Conservation (phyloP, 768 basidiomycete species). For the Roridomyces roridus region DNA sequence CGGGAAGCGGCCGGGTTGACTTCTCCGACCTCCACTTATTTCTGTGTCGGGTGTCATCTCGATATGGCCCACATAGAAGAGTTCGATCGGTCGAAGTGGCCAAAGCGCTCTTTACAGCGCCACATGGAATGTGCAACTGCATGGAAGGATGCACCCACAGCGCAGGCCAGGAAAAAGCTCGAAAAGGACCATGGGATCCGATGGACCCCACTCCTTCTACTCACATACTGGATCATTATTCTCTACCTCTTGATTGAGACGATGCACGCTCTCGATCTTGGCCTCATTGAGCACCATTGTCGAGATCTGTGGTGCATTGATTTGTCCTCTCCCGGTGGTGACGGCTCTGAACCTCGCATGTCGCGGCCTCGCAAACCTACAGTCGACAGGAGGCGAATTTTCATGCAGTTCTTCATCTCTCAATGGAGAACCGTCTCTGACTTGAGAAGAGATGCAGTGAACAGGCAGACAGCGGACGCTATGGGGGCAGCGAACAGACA, state of each 20-base stretch:
- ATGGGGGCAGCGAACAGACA: no score
- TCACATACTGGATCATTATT: constrained; percentile 46
- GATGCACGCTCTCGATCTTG: constrained; percentile 48
- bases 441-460: no score
- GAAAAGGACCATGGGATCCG: constrained; percentile 31
- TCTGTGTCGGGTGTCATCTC: constrained; percentile 36
- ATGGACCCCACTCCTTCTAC: constrained; percentile 35
- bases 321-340: constrained; percentile 8
- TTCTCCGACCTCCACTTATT: constrained; percentile 19
- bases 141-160: constrained; percentile 28
- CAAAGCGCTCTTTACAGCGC: constrained; percentile 11
- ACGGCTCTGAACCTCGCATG: constrained; percentile 1
- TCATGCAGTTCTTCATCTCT: background rate
- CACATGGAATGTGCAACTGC: constrained; percentile 11
- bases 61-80: constrained; percentile 28
- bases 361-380: background rate
- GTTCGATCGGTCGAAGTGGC: constrained; percentile 33
- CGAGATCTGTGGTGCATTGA: constrained; percentile 30
- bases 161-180: constrained; percentile 18
- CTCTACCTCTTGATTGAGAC: constrained; percentile 39
- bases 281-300: constrained; percentile 40
- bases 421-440: background rate
- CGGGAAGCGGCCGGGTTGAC: constrained; percentile 33
- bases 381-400: background rate
- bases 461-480: no score